Evolutionary conservation across 768 basidiomycete genomes (phyloP), one percentile per base, ranked within the genome.

Genomic region (Boletellus ananiceps): DNA sequence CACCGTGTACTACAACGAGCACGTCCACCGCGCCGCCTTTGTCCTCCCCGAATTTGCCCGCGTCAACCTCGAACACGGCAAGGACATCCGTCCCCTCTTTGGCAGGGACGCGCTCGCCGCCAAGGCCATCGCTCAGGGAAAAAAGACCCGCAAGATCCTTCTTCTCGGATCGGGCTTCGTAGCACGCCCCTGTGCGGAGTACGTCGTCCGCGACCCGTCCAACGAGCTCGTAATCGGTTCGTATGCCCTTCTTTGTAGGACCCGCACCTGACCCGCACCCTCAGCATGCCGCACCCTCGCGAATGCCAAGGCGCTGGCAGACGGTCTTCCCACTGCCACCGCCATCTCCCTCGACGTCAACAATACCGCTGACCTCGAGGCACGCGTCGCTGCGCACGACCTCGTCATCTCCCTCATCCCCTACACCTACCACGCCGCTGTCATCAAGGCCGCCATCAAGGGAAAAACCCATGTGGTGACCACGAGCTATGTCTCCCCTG

Each of bases 321-420:
- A 74, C 7, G 78, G 76, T 49, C 81, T 98, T 46, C 79, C 84
- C 27, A 81, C 77, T 58, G 78, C 90, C 14, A 81, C 76, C 12
- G 84, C 84, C 8, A 76, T 88, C 58, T 84, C 89, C 8, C 79
- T 99, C 55, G 92, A 99, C 64, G 94, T 92, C 35, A 76, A 69
- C 54, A 72, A 85, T 58, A 69, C 82, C 27, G 70, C 74, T 8
- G 86, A 82, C 12, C 83, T 99, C 37, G 89, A 94, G 59, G 77
- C 76, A 15, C 84, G 83, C 40, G 79, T 99, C 48, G 88, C 87
- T 18, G 83, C 80, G 40, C 86, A 90, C 67, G 93, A 98, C 68
- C 80, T 97, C 43, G 92, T 98, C 67, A 89, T 98, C 65, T 94
- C 92, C 8, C 82, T 99, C 63, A 94, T 99, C 57, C 96, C 96